phyloP scores from a whole-genome alignment of 352 stramenopile species.

The Phytopythium delawarense region DNA sequence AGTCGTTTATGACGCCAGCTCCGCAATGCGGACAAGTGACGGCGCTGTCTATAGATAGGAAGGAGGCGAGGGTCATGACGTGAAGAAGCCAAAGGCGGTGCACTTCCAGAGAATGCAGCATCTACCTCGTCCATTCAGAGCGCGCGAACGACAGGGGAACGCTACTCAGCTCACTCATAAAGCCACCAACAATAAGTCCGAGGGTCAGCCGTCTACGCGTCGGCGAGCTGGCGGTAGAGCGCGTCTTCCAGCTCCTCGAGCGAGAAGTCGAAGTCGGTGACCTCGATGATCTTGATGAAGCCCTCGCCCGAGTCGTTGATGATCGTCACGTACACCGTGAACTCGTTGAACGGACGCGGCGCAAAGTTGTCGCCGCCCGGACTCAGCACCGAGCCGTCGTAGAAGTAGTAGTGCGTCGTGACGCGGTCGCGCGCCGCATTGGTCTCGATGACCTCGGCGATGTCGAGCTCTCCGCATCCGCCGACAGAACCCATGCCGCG shows the following conservation, averaged over 20 bases:
- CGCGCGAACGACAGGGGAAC: neutral
- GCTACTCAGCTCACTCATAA: neutral
- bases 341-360: slow-evolving; percentile 18
- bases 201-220: neutral
- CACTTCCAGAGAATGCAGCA: neutral
- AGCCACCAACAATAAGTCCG: neutral
- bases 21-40: neutral
- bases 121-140: neutral
- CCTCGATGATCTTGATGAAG: slow-evolving; percentile 60
- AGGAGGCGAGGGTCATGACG: neutral
- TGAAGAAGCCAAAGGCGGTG: neutral
- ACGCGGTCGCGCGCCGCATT: slow-evolving; percentile 28
- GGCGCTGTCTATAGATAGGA: no score
- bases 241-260: slow-evolving; percentile 14
- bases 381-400: slow-evolving; percentile 31
- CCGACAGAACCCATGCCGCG: slow-evolving; percentile 44
- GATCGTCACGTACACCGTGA: slow-evolving; percentile 56
- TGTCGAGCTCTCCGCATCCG: slow-evolving; percentile 62
- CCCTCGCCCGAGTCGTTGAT: slow-evolving; percentile 47
- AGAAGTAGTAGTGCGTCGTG: slow-evolving; percentile 69
- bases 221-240: neutral
- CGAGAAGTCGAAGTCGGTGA: slow-evolving; percentile 47
- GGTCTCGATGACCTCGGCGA: slow-evolving; percentile 59
- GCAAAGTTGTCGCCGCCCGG: slow-evolving; percentile 48
- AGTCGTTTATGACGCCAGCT: neutral